These are phyloP conservation scores for Takakia lepidozioides DNA, from an alignment of 225 moss, liverwort and hornwort species.

Conservation along the genomic window DNA sequence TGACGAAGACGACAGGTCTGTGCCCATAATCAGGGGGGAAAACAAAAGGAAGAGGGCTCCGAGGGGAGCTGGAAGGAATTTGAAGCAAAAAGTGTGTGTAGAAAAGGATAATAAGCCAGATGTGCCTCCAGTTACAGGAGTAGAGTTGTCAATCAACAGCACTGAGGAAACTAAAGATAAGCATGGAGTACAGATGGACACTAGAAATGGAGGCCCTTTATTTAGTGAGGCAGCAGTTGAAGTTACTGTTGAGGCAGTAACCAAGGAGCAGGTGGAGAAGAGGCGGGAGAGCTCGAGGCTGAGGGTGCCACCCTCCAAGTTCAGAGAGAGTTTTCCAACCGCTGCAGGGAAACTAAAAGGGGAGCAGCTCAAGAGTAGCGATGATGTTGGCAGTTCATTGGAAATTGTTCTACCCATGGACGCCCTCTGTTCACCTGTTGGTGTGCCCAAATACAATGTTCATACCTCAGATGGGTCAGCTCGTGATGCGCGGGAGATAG, in stretches of 20 bases:
- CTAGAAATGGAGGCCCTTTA: constrained; percentile 15
- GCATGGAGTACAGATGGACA: constrained; percentile 11
- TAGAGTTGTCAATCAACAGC: constrained; percentile 27
- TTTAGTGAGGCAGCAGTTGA: constrained; percentile 14
- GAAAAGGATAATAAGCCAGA: constrained; percentile 20
- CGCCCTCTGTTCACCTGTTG: constrained; percentile 2
- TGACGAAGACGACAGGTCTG: constrained; percentile 28
- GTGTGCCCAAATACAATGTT: constrained; percentile 9
- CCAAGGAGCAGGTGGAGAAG: constrained; percentile 24
- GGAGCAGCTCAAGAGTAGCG: constrained; percentile 19
- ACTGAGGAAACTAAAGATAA: constrained; percentile 10
- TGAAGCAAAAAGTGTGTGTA: constrained; percentile 31
- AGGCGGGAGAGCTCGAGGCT: constrained; percentile 38
- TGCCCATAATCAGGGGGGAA: constrained; percentile 64
- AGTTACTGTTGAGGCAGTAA: constrained; percentile 14
- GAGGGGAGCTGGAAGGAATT: constrained; percentile 52
- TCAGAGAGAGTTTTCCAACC: constrained; percentile 29
- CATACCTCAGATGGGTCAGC: too few relatives aligned
- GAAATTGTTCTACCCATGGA: constrained; percentile 17
- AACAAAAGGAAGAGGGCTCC: constrained; percentile 88
- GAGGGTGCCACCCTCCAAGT: constrained; percentile 39
- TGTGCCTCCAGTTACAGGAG: constrained; percentile 1
- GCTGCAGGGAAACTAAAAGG: constrained; percentile 40
- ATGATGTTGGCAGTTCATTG: constrained; percentile 12
- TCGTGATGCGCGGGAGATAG: too few relatives aligned